These are phyloP conservation scores for Pisolithus thermaeus DNA, from an alignment of 1,284 basidiomycete genomes.

Conservation along the genomic window DNA sequence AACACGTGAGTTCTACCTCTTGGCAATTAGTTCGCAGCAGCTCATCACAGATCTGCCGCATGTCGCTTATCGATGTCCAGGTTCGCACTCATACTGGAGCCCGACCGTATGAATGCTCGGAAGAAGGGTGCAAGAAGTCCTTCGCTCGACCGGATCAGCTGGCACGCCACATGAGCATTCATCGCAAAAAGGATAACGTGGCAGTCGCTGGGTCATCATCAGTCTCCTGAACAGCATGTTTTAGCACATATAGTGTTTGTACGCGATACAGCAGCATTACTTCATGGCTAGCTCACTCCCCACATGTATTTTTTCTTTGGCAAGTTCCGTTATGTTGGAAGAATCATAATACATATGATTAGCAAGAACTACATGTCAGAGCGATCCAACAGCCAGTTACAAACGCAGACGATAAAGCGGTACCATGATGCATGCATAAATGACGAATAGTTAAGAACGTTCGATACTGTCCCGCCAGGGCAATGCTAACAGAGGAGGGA, in stretches of 20 bases:
- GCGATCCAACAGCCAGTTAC: slow-evolving; percentile 1
- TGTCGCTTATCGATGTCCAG: slow-evolving; percentile 28
- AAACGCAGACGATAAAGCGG: slow-evolving; percentile 9
- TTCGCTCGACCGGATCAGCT: slow-evolving; percentile 81
- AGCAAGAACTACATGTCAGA: neutral
- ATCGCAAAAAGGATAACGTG: slow-evolving; percentile 33
- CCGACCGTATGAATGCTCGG: slow-evolving; percentile 74
- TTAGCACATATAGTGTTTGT: neutral
- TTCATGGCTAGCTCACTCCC: no score
- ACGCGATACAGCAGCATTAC: no score
- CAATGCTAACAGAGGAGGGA: slow-evolving; percentile 7
- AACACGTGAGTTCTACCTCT: slow-evolving; percentile 58
- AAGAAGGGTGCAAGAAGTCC: slow-evolving; percentile 72
- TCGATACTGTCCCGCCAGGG: slow-evolving; percentile 23
- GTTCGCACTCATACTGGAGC: slow-evolving; percentile 82
- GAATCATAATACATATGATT: neutral
- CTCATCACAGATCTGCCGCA: neutral
- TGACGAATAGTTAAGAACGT: slow-evolving; percentile 6
- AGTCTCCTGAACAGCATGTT: neutral
- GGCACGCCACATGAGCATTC: slow-evolving; percentile 58
- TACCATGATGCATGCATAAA: slow-evolving; percentile 10
- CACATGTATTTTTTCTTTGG: no score
- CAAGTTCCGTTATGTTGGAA: neutral
- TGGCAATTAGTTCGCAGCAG: neutral
- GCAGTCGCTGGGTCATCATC: neutral